Percentiles rank a stretch among this genome's conserved stretches.
Evolutionary conservation across 2,329 filamentous ascomycete genomes (phyloP).

Genomic region (Penicillium polonicum): DNA sequence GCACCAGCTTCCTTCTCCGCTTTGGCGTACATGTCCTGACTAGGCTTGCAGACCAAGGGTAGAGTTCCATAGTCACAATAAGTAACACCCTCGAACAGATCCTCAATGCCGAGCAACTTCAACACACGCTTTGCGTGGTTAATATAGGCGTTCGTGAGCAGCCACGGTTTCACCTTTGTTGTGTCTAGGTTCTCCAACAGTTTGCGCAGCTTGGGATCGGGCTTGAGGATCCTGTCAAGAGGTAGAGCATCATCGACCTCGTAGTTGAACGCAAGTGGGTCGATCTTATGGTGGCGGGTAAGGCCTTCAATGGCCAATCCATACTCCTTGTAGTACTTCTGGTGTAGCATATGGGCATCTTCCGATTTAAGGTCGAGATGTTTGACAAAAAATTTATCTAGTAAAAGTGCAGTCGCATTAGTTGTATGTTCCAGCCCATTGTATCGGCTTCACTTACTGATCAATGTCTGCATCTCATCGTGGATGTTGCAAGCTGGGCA

Average conservation of each 20-base stretch:
- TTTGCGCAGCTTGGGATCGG: conserved; percentile 69
- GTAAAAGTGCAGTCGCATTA: not conserved
- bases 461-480: conserved; percentile 82
- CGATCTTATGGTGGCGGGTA: conserved; percentile 89
- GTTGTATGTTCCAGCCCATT: not conserved
- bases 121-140: conserved; percentile 84
- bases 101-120: conserved; percentile 74
- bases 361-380: conserved; percentile 72
- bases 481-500: conserved; percentile 71
- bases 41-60: conserved; percentile 83
- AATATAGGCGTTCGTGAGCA: conserved; percentile 94
- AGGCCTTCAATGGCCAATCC: conserved; percentile 96
- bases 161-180: conserved; percentile 82
- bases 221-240: conserved; percentile 78
- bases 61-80: conserved; percentile 82
- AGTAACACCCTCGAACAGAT: conserved; percentile 91
- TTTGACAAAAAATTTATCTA: conserved; percentile 60
- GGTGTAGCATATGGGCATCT: conserved; percentile 82
- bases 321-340: conserved; percentile 92
- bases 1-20: conserved; percentile 83
- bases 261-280: conserved; percentile 88
- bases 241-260: conserved; percentile 95
- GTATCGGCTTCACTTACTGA: conserved; percentile 47
- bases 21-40: conserved; percentile 77
- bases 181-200: conserved; percentile 80